These are phyloP conservation scores for Paecilomyces niveus DNA, from an alignment of 2,329 filamentous ascomycete genomes.

Conservation along the genomic window DNA sequence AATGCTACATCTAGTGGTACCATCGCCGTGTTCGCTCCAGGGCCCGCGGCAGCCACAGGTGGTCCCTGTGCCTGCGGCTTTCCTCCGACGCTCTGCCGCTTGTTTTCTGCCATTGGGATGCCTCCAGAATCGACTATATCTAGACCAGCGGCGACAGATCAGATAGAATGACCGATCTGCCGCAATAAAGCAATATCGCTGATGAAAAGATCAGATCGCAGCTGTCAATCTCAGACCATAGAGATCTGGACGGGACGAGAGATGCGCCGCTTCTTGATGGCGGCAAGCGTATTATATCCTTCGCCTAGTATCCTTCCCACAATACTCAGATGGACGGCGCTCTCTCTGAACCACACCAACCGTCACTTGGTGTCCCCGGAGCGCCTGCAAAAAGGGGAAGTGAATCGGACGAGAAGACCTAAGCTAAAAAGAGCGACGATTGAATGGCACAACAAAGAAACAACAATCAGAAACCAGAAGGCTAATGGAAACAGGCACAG, in stretches of 20 bases:
- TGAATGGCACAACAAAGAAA: conserved; percentile 2
- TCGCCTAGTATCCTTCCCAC: neutral
- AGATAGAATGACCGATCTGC: neutral
- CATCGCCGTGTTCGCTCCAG: conserved; percentile 36
- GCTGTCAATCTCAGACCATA: neutral
- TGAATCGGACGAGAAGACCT: neutral
- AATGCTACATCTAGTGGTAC: conserved; percentile 48
- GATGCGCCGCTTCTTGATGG: neutral
- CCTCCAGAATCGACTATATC: neutral
- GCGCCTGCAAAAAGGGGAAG: neutral
- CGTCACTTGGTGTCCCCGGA: neutral
- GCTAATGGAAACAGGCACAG: neutral
- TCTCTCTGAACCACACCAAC: neutral
- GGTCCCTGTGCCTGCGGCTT: conserved; percentile 37
- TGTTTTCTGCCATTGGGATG: conserved; percentile 48
- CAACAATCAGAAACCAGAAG: conserved; percentile 2
- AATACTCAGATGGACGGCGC: neutral
- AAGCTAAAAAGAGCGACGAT: conserved; percentile 3
- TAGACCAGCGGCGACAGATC: neutral
- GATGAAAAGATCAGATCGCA: neutral
- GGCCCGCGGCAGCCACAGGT: conserved; percentile 28
- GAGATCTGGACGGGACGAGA: neutral
- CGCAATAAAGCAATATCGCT: neutral
- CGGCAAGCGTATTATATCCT: neutral
- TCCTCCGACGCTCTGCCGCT: conserved; percentile 48